These are phyloP conservation scores for Setaria viridis DNA, from an alignment of 202 grass and related monocot species.

Conservation along the genomic window DNA sequence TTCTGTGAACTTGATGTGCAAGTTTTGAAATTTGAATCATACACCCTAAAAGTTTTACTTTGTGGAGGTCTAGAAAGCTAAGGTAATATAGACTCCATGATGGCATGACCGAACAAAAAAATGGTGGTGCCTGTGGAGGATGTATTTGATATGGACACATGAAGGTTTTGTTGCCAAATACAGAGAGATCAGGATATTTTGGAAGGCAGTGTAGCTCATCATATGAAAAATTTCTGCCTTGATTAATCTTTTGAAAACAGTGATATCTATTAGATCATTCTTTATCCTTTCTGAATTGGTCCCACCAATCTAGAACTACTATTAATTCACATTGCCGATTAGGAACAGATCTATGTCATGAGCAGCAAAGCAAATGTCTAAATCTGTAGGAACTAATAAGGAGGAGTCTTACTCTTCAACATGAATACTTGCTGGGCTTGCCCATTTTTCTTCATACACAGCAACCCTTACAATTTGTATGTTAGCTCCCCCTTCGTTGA, in stretches of 20 bases:
- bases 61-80: constrained; percentile 5
- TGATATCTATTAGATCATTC: not conserved
- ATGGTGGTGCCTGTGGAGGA: not conserved
- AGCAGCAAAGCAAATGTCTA: constrained; percentile 33
- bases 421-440: constrained; percentile 69
- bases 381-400: constrained; percentile 6
- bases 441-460: constrained; percentile 93
- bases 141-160: constrained; percentile 1
- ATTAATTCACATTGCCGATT: constrained; percentile 24
- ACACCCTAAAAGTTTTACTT: not conserved
- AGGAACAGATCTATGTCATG: constrained; percentile 19
- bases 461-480: constrained; percentile 92
- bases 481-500: constrained; percentile 79
- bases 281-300: constrained; percentile 25
- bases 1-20: not conserved
- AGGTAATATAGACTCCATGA: not conserved
- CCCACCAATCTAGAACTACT: constrained; percentile 16
- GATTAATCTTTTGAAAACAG: constrained; percentile 7
- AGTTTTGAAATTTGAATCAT: constrained; percentile 16
- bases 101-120: not conserved
- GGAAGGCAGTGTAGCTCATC: not conserved
- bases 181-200: not conserved
- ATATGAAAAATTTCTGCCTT: not conserved
- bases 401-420: constrained; percentile 70
- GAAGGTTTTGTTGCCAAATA: constrained; percentile 35